Evolutionary conservation across 164 flowering plant species (phyloP), one percentile per base, ranked within the genome.

Genomic region (Saururus chinensis): DNA sequence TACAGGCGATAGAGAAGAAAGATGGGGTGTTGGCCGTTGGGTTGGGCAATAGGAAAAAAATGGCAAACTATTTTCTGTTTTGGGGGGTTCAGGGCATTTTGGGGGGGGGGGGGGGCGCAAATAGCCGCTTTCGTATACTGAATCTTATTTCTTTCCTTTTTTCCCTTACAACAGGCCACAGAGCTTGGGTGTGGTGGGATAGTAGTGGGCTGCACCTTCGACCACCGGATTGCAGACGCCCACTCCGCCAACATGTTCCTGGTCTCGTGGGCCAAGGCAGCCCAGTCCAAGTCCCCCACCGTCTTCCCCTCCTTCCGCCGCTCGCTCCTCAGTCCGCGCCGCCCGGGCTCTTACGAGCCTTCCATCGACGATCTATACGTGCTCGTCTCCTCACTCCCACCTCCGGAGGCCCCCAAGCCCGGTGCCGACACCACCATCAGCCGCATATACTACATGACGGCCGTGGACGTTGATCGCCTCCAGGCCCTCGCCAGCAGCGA

Each of bases 161-260:
- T 41, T 35, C 37, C 37, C 24, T 40, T 40, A n/a, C 40, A 20
- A 25, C 74, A 78, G 78, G 79, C 53, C 0, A 78, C 77, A 0
- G 70, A 68, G 66, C 75, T 84, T 14, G 76, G 61, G 49, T 84
- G 86, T 16, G 88, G 84, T 1, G 81, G 84, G 0, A 3, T 80
- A 7, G 79, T 84, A n/a, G 77, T 84, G 45, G 76, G 73, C 7
- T 75, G 80, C 79, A 71, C 75, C 0, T 75, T 80, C 48, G 83
- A 84, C 62, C 88, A 84, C 41, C 80, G 84, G 1, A 52, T 84
- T 0, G 86, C 86, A 0, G 89, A 84, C 42, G 86, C 83, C 30
- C 72, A 80, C 74, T 80, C 89, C 0, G 64, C 73, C 62, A 79
- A 82, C 74, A 79, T 82, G 79, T 80, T 80, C 57, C 55, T 76